These are phyloP conservation scores for Aspergillus ostianus DNA, from an alignment of 495 filamentous ascomycete genomes.

Conservation along the genomic window DNA sequence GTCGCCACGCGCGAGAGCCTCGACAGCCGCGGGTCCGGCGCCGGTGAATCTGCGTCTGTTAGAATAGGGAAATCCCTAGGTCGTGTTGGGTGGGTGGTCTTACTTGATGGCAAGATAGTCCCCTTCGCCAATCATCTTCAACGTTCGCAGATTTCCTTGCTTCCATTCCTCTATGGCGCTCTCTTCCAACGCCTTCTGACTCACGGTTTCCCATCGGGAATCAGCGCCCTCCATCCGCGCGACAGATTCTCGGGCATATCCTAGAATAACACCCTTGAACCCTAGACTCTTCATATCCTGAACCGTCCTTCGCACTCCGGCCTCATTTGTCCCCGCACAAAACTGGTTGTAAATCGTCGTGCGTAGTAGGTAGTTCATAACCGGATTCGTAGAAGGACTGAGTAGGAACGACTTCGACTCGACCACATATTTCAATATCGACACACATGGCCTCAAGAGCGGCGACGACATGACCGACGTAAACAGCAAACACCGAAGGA, in stretches of 20 bases:
- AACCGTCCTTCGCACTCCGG: conserved; percentile 60
- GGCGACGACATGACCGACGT: conserved; percentile 74
- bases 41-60: conserved; percentile 59
- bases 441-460: conserved; percentile 61
- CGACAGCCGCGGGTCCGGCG: conserved; percentile 66
- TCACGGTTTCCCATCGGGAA: conserved; percentile 14
- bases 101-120: conserved; percentile 79
- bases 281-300: conserved; percentile 61
- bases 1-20: conserved; percentile 53
- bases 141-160: conserved; percentile 65
- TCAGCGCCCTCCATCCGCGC: conserved; percentile 47
- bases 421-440: conserved; percentile 60
- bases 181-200: conserved; percentile 32
- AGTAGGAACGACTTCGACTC: conserved; percentile 57
- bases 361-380: conserved; percentile 60
- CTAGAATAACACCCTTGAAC: conserved; percentile 73
- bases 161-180: conserved; percentile 54
- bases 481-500: conserved; percentile 72
- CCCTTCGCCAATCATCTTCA: conserved; percentile 59
- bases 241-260: conserved; percentile 74
- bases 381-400: conserved; percentile 55
- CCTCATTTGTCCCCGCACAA: conserved; percentile 68
- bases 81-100: conserved; percentile 7
- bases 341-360: conserved; percentile 84
- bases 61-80: neutral